Evolutionary conservation across 257 asterid species (phyloP).

Genomic region (Fraxinus excelsior): DNA sequence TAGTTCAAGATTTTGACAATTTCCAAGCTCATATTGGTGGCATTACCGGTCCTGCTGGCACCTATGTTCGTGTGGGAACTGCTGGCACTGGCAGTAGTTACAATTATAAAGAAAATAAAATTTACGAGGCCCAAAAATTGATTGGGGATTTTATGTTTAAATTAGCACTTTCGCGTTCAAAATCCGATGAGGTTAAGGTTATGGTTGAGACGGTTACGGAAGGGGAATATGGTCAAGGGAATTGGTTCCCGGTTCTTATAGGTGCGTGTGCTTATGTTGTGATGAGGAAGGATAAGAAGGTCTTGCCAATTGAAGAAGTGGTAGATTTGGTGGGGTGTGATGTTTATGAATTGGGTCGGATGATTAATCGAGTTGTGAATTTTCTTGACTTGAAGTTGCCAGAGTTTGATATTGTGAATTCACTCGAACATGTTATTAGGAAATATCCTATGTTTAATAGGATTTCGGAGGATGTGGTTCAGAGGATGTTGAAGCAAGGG

Average conservation of each 20-base stretch:
- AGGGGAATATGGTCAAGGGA: slow-evolving; percentile 70
- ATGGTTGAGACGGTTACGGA: slow-evolving; percentile 55
- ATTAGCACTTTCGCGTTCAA: slow-evolving; percentile 48
- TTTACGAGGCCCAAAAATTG: slow-evolving; percentile 48
- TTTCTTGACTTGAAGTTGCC: slow-evolving; percentile 65
- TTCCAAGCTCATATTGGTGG: slow-evolving; percentile 57
- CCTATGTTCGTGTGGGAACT: slow-evolving; percentile 53
- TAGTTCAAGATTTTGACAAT: slow-evolving; percentile 56
- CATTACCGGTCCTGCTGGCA: slow-evolving; percentile 51
- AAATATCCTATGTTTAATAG: slow-evolving; percentile 36
- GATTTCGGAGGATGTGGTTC: slow-evolving; percentile 40
- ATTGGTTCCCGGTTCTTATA: slow-evolving; percentile 61
- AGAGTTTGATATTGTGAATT: slow-evolving; percentile 59
- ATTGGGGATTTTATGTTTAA: slow-evolving; percentile 48
- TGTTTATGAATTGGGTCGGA: slow-evolving; percentile 59
- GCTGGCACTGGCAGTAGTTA: slow-evolving; percentile 49
- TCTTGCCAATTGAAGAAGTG: slow-evolving; percentile 52
- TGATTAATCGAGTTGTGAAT: slow-evolving; percentile 63
- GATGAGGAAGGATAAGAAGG: slow-evolving; percentile 57
- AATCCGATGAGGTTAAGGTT: slow-evolving; percentile 43
- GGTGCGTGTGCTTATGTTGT: slow-evolving; percentile 81
- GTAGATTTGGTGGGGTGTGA: slow-evolving; percentile 61
- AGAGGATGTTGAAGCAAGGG: slow-evolving; percentile 71
- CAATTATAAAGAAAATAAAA: slow-evolving; percentile 54
- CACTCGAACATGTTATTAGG: slow-evolving; percentile 44